A percentile compares a stretch with the other conserved stretches of the same genome.
Evolutionary conservation across 345 rosid species (phyloP).

Genomic region (Orychophragmus violaceus): DNA sequence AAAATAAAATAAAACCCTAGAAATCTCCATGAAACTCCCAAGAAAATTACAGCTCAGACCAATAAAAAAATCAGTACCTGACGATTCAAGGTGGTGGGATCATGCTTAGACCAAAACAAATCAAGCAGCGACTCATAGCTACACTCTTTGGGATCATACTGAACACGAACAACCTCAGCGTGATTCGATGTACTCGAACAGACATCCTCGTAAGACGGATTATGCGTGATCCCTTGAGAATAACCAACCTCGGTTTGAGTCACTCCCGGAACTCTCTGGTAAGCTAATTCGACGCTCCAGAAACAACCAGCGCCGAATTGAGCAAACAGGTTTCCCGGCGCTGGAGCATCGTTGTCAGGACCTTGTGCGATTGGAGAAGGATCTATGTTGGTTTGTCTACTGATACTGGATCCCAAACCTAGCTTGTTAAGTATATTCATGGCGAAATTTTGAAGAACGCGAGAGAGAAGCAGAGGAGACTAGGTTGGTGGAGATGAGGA

Average conservation of each 20-base stretch:
- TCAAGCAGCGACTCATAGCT: slow-evolving; percentile 60
- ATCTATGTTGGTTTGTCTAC: slow-evolving; percentile 42
- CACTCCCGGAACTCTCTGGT: slow-evolving; percentile 79
- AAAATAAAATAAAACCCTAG: background rate
- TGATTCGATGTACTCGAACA: slow-evolving; percentile 67
- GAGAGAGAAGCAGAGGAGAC: background rate
- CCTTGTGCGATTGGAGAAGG: slow-evolving; percentile 59
- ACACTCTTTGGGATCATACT: slow-evolving; percentile 80
- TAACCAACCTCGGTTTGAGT: slow-evolving; percentile 79
- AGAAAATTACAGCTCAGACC: background rate
- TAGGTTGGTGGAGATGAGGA: background rate
- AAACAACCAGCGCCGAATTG: slow-evolving; percentile 95
- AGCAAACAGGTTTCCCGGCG: slow-evolving; percentile 64
- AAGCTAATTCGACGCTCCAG: slow-evolving; percentile 86
- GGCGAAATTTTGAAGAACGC: slow-evolving; percentile 20
- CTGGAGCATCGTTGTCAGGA: slow-evolving; percentile 65
- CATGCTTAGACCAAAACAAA: slow-evolving; percentile 74
- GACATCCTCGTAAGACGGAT: slow-evolving; percentile 66
- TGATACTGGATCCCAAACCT: slow-evolving; percentile 49
- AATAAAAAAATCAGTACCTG: slow-evolving; percentile 50
- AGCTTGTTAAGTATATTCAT: slow-evolving; percentile 90
- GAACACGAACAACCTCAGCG: slow-evolving; percentile 73
- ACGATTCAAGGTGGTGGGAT: slow-evolving; percentile 88
- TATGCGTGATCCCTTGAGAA: slow-evolving; percentile 53
- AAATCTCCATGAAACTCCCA: background rate